Percentiles rank a stretch among this genome's conserved stretches.
phyloP scores from a whole-genome alignment of 306 rosid species.

The Medicago arabica region DNA sequence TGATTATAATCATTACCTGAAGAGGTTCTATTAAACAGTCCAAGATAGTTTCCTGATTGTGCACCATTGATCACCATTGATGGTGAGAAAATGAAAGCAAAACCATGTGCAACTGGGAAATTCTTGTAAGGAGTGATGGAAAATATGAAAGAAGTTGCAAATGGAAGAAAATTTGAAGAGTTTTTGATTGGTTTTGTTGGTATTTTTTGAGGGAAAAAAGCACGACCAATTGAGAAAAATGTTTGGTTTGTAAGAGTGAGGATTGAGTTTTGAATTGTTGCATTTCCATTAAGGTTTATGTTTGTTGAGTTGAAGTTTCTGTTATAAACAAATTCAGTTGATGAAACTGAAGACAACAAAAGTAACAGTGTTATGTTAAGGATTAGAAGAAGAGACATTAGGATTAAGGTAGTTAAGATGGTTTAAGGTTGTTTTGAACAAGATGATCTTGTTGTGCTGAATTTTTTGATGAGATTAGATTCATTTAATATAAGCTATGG shows the following conservation, averaged over 20 bases:
- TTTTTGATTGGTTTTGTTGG: slow-evolving; percentile 41
- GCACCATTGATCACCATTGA: slow-evolving; percentile 45
- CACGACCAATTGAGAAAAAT: slow-evolving; percentile 64
- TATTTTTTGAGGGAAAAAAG: slow-evolving; percentile 60
- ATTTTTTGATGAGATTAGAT: not conserved
- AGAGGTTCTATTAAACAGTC: slow-evolving; percentile 58
- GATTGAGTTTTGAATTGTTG: slow-evolving; percentile 56
- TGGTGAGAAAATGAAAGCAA: slow-evolving; percentile 58
- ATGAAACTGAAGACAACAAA: slow-evolving; percentile 21
- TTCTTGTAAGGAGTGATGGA: slow-evolving; percentile 56
- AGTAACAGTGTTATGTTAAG: slow-evolving; percentile 10
- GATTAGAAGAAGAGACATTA: slow-evolving; percentile 46
- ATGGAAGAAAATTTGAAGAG: slow-evolving; percentile 48
- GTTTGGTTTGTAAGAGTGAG: slow-evolving; percentile 59
- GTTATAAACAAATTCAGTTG: slow-evolving; percentile 67
- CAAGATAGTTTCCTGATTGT: slow-evolving; percentile 58
- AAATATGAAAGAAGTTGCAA: slow-evolving; percentile 70
- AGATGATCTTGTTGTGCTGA: not conserved
- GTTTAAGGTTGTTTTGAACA: not conserved
- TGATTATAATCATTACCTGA: slow-evolving; percentile 55
- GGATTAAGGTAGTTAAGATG: not conserved
- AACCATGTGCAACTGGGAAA: slow-evolving; percentile 62
- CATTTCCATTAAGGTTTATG: slow-evolving; percentile 53
- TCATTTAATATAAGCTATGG: not conserved
- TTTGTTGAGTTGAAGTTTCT: slow-evolving; percentile 65